Evolutionary conservation across 352 stramenopile species (phyloP).

Genomic region (Phytophthora melonis): DNA sequence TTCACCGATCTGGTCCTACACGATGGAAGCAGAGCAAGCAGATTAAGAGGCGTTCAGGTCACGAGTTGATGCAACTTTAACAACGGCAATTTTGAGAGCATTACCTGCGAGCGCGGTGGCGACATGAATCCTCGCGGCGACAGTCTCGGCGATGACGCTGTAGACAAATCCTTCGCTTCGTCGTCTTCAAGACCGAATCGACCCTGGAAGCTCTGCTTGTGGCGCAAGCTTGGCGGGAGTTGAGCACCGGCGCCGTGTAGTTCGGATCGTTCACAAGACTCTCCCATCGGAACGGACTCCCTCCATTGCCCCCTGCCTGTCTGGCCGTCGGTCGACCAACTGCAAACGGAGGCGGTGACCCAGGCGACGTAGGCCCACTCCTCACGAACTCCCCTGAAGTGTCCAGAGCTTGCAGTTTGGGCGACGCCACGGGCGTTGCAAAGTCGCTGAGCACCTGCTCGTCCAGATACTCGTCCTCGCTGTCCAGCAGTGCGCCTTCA

Average conservation of each 20-base stretch:
- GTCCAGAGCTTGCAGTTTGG: slow-evolving; percentile 64
- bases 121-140: slow-evolving; percentile 50
- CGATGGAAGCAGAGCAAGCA: slow-evolving; percentile 3
- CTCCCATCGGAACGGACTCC: slow-evolving; percentile 78
- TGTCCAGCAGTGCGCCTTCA: slow-evolving; percentile 35
- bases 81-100: background rate
- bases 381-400: slow-evolving; percentile 60
- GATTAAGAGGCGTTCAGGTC: slow-evolving; percentile 5
- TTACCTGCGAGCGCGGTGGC: slow-evolving; percentile 40
- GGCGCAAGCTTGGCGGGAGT: slow-evolving; percentile 51
- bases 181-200: slow-evolving; percentile 60
- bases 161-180: slow-evolving; percentile 36
- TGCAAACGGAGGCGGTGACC: slow-evolving; percentile 79
- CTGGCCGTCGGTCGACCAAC: slow-evolving; percentile 33
- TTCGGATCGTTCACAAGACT: slow-evolving; percentile 67
- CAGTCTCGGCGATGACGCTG: slow-evolving; percentile 33
- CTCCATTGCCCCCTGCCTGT: slow-evolving; percentile 20
- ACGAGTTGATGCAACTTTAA: background rate
- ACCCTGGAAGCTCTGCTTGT: slow-evolving; percentile 41
- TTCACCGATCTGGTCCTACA: slow-evolving; percentile 28
- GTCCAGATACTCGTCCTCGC: slow-evolving; percentile 47
- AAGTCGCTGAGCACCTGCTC: slow-evolving; percentile 73
- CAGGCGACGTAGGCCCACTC: slow-evolving; percentile 49
- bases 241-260: slow-evolving; percentile 64
- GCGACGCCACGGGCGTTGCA: slow-evolving; percentile 65